These are phyloP conservation scores for Obelidium mucronatum DNA, from an alignment of 192 early-diverging fungal species.

Conservation along the genomic window DNA sequence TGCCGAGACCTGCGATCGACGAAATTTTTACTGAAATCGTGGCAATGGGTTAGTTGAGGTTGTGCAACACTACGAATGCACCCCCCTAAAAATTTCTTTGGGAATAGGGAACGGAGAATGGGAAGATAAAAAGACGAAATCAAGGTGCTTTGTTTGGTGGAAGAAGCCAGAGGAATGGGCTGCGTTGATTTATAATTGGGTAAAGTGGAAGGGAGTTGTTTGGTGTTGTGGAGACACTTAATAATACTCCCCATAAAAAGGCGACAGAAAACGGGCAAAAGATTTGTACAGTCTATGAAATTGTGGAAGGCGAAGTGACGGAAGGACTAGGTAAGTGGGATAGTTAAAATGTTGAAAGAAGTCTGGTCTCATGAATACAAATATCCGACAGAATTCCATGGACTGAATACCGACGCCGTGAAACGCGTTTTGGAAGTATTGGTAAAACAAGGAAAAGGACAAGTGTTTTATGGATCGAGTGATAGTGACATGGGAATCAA, in stretches of 20 bases:
- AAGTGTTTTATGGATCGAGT: constrained; percentile 71
- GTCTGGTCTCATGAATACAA: background rate
- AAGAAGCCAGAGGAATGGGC: constrained; percentile 93
- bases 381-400: constrained; percentile 75
- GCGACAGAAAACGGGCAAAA: constrained; percentile 73
- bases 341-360: background rate
- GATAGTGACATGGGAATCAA: constrained; percentile 84
- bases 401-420: constrained; percentile 73
- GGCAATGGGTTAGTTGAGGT: constrained; percentile 27
- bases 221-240: background rate
- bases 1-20: constrained; percentile 70
- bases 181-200: constrained; percentile 81
- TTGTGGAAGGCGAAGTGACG: constrained; percentile 83
- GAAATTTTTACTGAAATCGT: constrained; percentile 72
- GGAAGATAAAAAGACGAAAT: constrained; percentile 54
- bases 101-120: constrained; percentile 68
- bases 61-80: background rate
- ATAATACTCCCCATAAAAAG: constrained; percentile 46
- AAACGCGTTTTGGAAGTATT: constrained; percentile 82
- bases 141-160: constrained; percentile 80
- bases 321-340: constrained; percentile 69
- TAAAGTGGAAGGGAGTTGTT: constrained; percentile 51
- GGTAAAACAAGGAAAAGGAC: constrained; percentile 81
- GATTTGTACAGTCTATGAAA: constrained; percentile 89
- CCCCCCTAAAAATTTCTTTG: background rate